A percentile compares a stretch with the other conserved stretches of the same genome.
These are phyloP conservation scores for Diutina siamensis DNA, from an alignment of 1,139 yeast genomes.

Conservation along the genomic window DNA sequence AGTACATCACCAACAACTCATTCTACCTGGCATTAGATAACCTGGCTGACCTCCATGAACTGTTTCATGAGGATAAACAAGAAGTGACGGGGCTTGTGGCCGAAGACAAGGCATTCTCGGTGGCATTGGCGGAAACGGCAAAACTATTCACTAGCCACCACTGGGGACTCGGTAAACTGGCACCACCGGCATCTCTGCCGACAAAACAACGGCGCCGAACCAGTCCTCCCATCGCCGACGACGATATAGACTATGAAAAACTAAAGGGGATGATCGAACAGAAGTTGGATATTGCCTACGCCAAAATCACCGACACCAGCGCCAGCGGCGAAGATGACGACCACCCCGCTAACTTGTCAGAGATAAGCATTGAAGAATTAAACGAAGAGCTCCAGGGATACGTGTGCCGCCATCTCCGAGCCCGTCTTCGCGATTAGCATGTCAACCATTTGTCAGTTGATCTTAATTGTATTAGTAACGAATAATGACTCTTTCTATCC, in stretches of 20 bases:
- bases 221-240: conserved; percentile 6
- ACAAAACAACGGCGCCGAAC: conserved; percentile 4
- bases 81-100: conserved; percentile 24
- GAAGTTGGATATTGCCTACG: conserved; percentile 18
- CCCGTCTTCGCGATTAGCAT: not conserved
- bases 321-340: not conserved
- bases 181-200: not conserved
- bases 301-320: not conserved
- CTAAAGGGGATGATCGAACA: conserved; percentile 16
- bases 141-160: not conserved
- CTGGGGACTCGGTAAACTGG: not conserved
- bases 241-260: conserved; percentile 19
- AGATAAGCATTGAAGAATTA: conserved; percentile 10
- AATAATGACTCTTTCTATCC: not conserved
- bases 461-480: not conserved
- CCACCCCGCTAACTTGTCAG: not conserved
- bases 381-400: conserved; percentile 6
- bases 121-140: conserved; percentile 18
- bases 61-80: conserved; percentile 32
- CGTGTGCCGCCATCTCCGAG: conserved; percentile 4
- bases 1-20: conserved; percentile 32
- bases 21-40: conserved; percentile 29
- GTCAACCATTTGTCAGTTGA: too few relatives aligned
- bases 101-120: conserved; percentile 24
- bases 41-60: conserved; percentile 25